Evolutionary conservation across 2,329 filamentous ascomycete species (phyloP).

Genomic region (Leptoxyphium fumago): DNA sequence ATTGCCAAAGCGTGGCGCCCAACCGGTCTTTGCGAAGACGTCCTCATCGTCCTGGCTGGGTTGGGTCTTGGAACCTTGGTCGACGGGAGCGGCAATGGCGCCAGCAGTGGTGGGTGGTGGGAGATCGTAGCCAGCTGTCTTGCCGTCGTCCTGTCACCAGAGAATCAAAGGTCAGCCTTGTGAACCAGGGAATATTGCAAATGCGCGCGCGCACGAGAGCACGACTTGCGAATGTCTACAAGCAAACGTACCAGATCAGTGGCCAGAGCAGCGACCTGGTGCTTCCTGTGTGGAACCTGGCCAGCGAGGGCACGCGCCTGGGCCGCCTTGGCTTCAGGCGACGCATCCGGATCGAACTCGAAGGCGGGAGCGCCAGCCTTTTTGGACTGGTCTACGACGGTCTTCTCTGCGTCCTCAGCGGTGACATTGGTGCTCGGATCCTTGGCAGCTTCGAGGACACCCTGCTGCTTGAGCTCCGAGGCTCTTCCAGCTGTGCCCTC

Average conservation of each 20-base stretch:
- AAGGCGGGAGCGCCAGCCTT: constrained; percentile 69
- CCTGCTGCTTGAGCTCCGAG: constrained; percentile 65
- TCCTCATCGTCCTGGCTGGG: constrained; percentile 39
- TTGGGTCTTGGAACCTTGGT: constrained; percentile 28
- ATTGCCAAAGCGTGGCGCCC: constrained; percentile 75
- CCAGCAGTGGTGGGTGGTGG: constrained; percentile 59
- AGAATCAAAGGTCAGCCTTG: too few species aligned
- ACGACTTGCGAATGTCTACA: not conserved
- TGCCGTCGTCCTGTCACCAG: constrained; percentile 45
- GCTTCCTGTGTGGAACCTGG: constrained; percentile 29
- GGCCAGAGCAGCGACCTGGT: constrained; percentile 53
- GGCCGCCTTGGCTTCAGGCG: constrained; percentile 66
- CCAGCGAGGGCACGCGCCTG: constrained; percentile 37
- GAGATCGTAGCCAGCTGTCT: constrained; percentile 56
- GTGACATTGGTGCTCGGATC: constrained; percentile 54
- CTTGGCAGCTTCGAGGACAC: constrained; percentile 59
- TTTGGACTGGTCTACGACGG: constrained; percentile 61
- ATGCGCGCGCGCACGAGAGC: not conserved
- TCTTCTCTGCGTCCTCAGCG: constrained; percentile 55
- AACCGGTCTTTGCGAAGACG: constrained; percentile 50
- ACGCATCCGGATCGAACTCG: constrained; percentile 76
- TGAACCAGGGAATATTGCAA: not conserved
- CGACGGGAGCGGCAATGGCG: constrained; percentile 42
- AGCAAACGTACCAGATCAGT: constrained; percentile 51
- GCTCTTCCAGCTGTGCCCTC: constrained; percentile 16